These are phyloP conservation scores for Medicago truncatula DNA, from an alignment of 306 rosid genomes.

Conservation along the genomic window DNA sequence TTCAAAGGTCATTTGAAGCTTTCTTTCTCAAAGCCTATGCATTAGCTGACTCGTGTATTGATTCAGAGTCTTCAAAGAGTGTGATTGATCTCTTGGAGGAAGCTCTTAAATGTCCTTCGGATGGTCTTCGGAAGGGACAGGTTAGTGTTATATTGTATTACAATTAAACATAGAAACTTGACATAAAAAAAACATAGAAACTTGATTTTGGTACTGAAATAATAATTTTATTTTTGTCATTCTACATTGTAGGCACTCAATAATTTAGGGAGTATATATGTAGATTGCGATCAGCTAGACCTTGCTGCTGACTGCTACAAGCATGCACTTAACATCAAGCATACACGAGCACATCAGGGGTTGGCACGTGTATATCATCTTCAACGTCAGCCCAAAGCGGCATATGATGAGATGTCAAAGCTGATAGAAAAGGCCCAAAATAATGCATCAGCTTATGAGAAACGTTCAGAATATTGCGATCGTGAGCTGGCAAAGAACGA, in stretches of 20 bases:
- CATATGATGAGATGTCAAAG: conserved; percentile 95
- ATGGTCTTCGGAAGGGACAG: conserved; percentile 93
- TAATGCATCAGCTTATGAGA: conserved; percentile 93
- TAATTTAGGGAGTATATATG: conserved; percentile 86
- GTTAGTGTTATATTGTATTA: conserved; percentile 48
- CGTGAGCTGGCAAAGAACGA: conserved; percentile 92
- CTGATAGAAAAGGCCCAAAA: conserved; percentile 81
- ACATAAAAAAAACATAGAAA: not conserved
- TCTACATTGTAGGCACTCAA: conserved; percentile 72
- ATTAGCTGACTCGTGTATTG: conserved; percentile 80
- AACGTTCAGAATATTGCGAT: conserved; percentile 92
- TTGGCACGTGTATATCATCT: conserved; percentile 90
- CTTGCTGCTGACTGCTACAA: conserved; percentile 91
- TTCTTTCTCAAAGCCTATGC: conserved; percentile 92
- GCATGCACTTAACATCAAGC: conserved; percentile 88
- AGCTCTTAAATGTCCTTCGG: conserved; percentile 93
- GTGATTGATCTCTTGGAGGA: conserved; percentile 82
- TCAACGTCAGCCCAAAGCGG: conserved; percentile 74
- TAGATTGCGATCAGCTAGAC: conserved; percentile 84
- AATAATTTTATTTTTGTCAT: conserved; percentile 30
- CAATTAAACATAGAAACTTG: too few species aligned
- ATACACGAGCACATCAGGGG: conserved; percentile 97
- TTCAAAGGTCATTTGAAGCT: conserved; percentile 95
- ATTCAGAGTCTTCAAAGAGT: conserved; percentile 63
- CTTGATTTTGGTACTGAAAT: conserved; percentile 36